Evolutionary conservation across 129 eudicot species (phyloP).

Genomic region (Lactuca sativa): DNA sequence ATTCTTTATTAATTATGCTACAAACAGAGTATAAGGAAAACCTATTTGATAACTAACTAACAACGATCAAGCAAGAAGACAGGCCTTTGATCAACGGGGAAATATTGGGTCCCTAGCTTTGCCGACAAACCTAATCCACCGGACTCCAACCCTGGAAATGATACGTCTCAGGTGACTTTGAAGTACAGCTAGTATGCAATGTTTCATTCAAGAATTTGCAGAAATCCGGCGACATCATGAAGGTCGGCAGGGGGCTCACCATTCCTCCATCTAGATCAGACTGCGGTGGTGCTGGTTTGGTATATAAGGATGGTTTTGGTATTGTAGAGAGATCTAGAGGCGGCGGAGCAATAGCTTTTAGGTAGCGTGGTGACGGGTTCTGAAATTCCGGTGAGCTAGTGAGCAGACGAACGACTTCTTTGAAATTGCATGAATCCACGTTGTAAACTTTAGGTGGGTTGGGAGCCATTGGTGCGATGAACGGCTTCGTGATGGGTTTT

Average conservation of each 20-base stretch:
- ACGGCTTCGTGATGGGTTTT: slow-evolving; percentile 43
- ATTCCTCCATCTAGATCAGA: slow-evolving; percentile 3
- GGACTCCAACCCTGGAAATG: not conserved
- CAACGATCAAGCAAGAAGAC: too few species aligned
- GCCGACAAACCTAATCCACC: slow-evolving; percentile 3
- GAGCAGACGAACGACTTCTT: slow-evolving; percentile 63
- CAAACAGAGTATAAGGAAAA: too few species aligned
- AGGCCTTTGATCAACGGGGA: too few species aligned
- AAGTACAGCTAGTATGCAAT: not conserved
- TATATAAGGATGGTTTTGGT: slow-evolving; percentile 16
- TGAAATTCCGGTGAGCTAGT: slow-evolving; percentile 50
- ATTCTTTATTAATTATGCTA: too few species aligned
- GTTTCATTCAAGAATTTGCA: slow-evolving; percentile 30
- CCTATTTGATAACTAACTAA: too few species aligned
- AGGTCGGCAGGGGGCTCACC: slow-evolving; percentile 20
- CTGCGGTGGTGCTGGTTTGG: not conserved
- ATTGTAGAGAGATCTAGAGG: slow-evolving; percentile 36
- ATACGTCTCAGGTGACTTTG: slow-evolving; percentile 16
- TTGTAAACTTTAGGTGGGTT: slow-evolving; percentile 60
- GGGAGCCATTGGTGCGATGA: slow-evolving; percentile 61
- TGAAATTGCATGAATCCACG: slow-evolving; percentile 56
- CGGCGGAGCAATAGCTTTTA: slow-evolving; percentile 48
- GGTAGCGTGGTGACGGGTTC: slow-evolving; percentile 26
- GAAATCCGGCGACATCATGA: slow-evolving; percentile 18
- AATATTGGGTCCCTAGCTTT: not conserved